phyloP scores from a whole-genome alignment of 192 early-diverging fungal species.

The Gaertneriomyces sp. region DNA sequence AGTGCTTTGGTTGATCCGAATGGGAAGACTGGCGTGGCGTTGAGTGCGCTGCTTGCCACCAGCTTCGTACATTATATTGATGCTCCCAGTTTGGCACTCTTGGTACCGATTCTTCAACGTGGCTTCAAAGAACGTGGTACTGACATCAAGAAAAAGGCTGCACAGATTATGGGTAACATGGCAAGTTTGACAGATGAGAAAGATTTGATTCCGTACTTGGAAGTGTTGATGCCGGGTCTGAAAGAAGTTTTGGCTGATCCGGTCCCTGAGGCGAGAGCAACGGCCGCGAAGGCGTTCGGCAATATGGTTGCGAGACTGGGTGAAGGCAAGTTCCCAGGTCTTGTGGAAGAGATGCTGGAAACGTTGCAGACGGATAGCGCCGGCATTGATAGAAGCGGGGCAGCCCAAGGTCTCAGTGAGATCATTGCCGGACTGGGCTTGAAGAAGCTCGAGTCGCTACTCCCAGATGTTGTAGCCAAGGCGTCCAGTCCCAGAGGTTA shows the following conservation, averaged over 20 bases:
- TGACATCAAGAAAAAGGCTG: constrained; percentile 88
- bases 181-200: constrained; percentile 86
- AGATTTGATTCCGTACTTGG: constrained; percentile 89
- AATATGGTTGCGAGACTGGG: constrained; percentile 88
- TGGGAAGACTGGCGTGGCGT: constrained; percentile 73
- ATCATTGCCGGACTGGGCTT: constrained; percentile 86
- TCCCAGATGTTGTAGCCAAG: constrained; percentile 87
- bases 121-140: constrained; percentile 86
- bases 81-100: constrained; percentile 88
- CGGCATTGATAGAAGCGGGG: constrained; percentile 91
- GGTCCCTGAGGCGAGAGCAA: constrained; percentile 92
- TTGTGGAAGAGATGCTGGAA: constrained; percentile 80
- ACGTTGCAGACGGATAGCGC: constrained; percentile 87
- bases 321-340: constrained; percentile 87
- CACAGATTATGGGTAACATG: constrained; percentile 99
- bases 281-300: constrained; percentile 88
- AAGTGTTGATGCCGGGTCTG: constrained; percentile 75
- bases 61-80: constrained; percentile 99
- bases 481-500: constrained; percentile 65
- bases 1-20: constrained; percentile 87
- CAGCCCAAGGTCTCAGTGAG: constrained; percentile 95
- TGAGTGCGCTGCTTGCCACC: constrained; percentile 83
- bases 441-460: constrained; percentile 74
- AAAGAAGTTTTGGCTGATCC: constrained; percentile 92
- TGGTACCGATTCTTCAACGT: constrained; percentile 91